Conservation (phyloP, 805 yeast species). For the Candida hispaniensis region DNA sequence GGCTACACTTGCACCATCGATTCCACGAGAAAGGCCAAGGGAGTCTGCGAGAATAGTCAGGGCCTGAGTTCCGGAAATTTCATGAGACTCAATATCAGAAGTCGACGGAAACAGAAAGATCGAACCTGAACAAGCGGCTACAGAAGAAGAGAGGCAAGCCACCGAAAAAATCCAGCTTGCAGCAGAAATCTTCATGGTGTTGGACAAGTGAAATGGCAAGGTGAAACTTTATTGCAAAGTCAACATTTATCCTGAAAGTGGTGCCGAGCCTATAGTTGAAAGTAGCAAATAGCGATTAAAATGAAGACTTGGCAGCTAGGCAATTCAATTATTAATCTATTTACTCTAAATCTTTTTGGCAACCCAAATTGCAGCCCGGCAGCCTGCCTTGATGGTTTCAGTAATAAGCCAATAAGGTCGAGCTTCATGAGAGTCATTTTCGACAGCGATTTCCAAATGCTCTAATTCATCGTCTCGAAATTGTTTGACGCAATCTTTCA, state of each 20-base stretch:
- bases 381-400: constrained; percentile 72
- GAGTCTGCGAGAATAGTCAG: constrained; percentile 11
- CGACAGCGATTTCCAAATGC: constrained; percentile 88
- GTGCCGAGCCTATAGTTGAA: not conserved
- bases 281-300: too few relatives aligned
- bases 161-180: too few relatives aligned
- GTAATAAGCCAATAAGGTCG: constrained; percentile 84
- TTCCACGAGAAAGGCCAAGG: constrained; percentile 12
- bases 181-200: too few relatives aligned
- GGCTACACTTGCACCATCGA: constrained; percentile 8
- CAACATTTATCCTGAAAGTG: not conserved
- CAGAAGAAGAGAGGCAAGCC: too few relatives aligned
- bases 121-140: too few relatives aligned
- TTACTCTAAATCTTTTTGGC: constrained; percentile 63
- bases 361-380: constrained; percentile 80
- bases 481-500: constrained; percentile 53
- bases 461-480: constrained; percentile 94
- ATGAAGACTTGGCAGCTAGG: too few relatives aligned
- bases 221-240: too few relatives aligned
- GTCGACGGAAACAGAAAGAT: too few relatives aligned
- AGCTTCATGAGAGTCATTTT: constrained; percentile 85
- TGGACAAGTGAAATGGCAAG: too few relatives aligned
- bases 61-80: constrained; percentile 11
- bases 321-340: too few relatives aligned
- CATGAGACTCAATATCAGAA: too few relatives aligned